These are phyloP conservation scores for Chloropicon primus DNA, from an alignment of 139 green algal genomes.

Conservation along the genomic window DNA sequence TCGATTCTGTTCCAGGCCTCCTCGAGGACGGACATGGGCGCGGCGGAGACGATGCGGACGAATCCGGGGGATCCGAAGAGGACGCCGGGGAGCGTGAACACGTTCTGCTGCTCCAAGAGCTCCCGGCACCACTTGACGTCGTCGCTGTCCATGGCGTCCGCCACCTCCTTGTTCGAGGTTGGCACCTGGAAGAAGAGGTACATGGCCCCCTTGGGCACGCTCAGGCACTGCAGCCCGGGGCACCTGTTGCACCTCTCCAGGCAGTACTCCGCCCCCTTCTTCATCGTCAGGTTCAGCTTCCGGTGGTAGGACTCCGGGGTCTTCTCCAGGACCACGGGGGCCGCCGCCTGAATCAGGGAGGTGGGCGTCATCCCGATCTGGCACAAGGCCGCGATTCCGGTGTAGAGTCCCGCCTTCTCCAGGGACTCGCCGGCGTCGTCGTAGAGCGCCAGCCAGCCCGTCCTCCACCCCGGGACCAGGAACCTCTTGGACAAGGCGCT, in stretches of 20 bases:
- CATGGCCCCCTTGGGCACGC: slow-evolving; percentile 21
- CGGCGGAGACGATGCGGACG: slow-evolving; percentile 12
- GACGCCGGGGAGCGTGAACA: slow-evolving; percentile 16
- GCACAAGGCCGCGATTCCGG: slow-evolving; percentile 3
- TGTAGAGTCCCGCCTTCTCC: not conserved
- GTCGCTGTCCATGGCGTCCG: not conserved
- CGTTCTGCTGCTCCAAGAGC: slow-evolving; percentile 17
- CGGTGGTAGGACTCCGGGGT: slow-evolving; percentile 7
- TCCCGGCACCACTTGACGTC: slow-evolving; percentile 9
- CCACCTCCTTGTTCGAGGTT: not conserved
- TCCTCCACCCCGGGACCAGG: slow-evolving; percentile 24
- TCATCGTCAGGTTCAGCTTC: not conserved
- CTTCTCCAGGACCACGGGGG: slow-evolving; percentile 8
- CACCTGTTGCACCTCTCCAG: not conserved
- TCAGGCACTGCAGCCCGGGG: slow-evolving; percentile 8
- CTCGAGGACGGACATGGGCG: not conserved
- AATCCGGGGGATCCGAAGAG: slow-evolving; percentile 10
- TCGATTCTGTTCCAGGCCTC: slow-evolving; percentile 22
- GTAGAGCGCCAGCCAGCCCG: slow-evolving; percentile 22
- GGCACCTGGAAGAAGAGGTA: slow-evolving; percentile 20
- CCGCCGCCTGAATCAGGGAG: slow-evolving; percentile 13
- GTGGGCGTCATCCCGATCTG: slow-evolving; percentile 12
- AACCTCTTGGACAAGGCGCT: slow-evolving; percentile 19
- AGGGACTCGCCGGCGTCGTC: slow-evolving; percentile 7
- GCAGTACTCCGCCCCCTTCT: not conserved